A percentile compares a stretch with the other conserved stretches of the same genome.
Evolutionary conservation across 1,284 basidiomycete species (phyloP).

Genomic region (Cryptococcus wingfieldii): DNA sequence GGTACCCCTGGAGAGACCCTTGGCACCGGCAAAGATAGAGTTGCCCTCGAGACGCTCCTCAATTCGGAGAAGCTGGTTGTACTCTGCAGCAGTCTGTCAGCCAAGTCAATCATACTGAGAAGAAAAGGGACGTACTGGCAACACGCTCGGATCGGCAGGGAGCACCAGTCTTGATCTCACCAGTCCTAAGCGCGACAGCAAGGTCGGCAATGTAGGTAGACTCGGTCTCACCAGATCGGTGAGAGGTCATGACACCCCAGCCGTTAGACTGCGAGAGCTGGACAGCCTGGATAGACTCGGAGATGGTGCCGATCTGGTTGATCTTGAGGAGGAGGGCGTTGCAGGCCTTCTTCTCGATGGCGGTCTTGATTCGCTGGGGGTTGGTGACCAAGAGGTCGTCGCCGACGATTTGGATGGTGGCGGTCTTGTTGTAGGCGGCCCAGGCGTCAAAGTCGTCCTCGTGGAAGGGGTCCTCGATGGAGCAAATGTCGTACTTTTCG

Average conservation of each 20-base stretch:
- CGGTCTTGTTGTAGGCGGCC: constrained; percentile 74
- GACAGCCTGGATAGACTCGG: constrained; percentile 80
- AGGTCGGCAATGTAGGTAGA: constrained; percentile 97
- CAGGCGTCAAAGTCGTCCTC: constrained; percentile 99
- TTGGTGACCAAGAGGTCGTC: constrained; percentile 99
- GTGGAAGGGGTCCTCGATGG: constrained; percentile 99
- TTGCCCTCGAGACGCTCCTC: constrained; percentile 71
- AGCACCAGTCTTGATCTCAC: constrained; percentile 97
- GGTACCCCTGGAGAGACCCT: constrained; percentile 72
- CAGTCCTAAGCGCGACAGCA: constrained; percentile 78
- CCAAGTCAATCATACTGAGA: background rate
- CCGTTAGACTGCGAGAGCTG: constrained; percentile 94
- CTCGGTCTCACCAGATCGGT: constrained; percentile 95
- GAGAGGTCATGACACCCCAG: constrained; percentile 99
- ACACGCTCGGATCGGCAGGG: constrained; percentile 90
- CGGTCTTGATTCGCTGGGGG: constrained; percentile 95
- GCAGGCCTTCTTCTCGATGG: constrained; percentile 99
- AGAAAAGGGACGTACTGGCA: constrained; percentile 57
- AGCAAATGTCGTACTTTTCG: constrained; percentile 92
- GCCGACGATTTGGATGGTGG: constrained; percentile 74
- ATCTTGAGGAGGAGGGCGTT: constrained; percentile 98
- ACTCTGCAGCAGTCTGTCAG: constrained; percentile 32
- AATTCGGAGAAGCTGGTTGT: constrained; percentile 83
- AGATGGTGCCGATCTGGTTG: constrained; percentile 99
- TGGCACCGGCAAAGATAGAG: constrained; percentile 69